A percentile compares a stretch with the other conserved stretches of the same genome.
phyloP scores from a whole-genome alignment of 805 yeast species.

The Maudiozyma bulderi region DNA sequence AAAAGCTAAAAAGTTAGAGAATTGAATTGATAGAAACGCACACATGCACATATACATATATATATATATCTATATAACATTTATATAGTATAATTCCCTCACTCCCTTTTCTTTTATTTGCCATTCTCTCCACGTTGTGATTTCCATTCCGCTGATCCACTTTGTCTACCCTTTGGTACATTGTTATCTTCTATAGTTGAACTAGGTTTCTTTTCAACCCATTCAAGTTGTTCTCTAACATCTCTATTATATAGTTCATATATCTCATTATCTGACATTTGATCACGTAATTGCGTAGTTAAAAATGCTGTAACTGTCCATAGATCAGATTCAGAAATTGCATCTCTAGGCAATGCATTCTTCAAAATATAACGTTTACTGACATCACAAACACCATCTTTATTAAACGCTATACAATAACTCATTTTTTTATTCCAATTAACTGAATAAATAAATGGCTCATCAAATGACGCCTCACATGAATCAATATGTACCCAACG shows the following conservation, averaged over 20 bases:
- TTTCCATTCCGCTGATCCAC: slow-evolving; percentile 75
- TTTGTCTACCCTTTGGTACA: slow-evolving; percentile 40
- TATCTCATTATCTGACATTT: slow-evolving; percentile 29
- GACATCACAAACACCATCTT: slow-evolving; percentile 58
- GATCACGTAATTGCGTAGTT: slow-evolving; percentile 30
- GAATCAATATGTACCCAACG: slow-evolving; percentile 87
- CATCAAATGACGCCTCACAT: slow-evolving; percentile 79
- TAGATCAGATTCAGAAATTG: slow-evolving; percentile 35
- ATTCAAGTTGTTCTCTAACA: slow-evolving; percentile 29
- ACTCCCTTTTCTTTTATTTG: background rate
- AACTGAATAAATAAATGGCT: slow-evolving; percentile 63
- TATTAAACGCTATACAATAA: slow-evolving; percentile 63
- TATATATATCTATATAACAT: background rate
- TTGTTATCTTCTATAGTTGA: background rate
- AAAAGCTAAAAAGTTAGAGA: background rate
- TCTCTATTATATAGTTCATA: slow-evolving; percentile 26
- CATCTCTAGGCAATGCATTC: slow-evolving; percentile 39
- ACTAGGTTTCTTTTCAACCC: slow-evolving; percentile 3
- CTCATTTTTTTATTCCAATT: slow-evolving; percentile 97
- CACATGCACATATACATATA: slow-evolving; percentile 1
- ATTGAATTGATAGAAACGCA: background rate
- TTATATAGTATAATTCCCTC: background rate
- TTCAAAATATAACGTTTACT: slow-evolving; percentile 52
- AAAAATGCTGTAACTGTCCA: slow-evolving; percentile 27
- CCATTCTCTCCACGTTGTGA: slow-evolving; percentile 73